Percentiles rank a stretch among this genome's conserved stretches.
These are phyloP conservation scores for Hypericum perforatum DNA, from an alignment of 345 rosid species.

Conservation along the genomic window DNA sequence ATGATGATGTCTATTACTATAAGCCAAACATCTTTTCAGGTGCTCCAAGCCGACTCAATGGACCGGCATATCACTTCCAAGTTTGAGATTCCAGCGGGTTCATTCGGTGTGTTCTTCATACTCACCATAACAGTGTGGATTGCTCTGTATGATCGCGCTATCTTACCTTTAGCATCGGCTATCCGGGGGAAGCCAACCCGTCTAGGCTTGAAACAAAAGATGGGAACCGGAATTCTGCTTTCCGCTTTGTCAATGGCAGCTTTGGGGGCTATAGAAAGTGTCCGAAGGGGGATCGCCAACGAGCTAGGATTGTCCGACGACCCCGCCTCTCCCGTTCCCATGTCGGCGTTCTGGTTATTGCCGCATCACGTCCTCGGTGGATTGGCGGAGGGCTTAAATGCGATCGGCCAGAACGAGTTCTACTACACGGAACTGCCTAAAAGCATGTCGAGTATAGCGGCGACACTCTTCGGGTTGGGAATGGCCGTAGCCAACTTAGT, in stretches of 20 bases:
- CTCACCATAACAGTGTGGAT: conserved; percentile 28
- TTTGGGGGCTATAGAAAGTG: conserved; percentile 30
- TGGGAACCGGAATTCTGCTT: conserved; percentile 35
- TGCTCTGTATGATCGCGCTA: conserved; percentile 28
- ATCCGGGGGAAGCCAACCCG: conserved; percentile 21
- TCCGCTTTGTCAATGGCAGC: conserved; percentile 22
- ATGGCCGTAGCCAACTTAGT: conserved; percentile 28
- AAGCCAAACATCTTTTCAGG: conserved; percentile 29
- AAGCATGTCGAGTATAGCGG: conserved; percentile 41
- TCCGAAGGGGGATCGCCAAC: conserved; percentile 22
- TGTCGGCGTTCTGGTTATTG: conserved; percentile 46
- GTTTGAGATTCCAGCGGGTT: conserved; percentile 49
- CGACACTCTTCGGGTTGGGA: conserved; percentile 21
- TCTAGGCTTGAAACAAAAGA: conserved; percentile 33
- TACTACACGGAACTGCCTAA: conserved; percentile 44
- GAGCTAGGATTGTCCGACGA: conserved; percentile 19
- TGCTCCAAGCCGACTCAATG: conserved; percentile 39
- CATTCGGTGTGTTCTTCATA: conserved; percentile 29
- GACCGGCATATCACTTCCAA: conserved; percentile 35
- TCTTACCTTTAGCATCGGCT: conserved; percentile 32
- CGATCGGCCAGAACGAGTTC: conserved; percentile 38
- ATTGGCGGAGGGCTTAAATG: conserved; percentile 33
- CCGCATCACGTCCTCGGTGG: conserved; percentile 30
- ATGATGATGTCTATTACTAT: conserved; percentile 27
- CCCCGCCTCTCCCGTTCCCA: conserved; percentile 15